These are phyloP conservation scores for Glycyrrhiza uralensis DNA, from an alignment of 306 rosid species.

Conservation along the genomic window DNA sequence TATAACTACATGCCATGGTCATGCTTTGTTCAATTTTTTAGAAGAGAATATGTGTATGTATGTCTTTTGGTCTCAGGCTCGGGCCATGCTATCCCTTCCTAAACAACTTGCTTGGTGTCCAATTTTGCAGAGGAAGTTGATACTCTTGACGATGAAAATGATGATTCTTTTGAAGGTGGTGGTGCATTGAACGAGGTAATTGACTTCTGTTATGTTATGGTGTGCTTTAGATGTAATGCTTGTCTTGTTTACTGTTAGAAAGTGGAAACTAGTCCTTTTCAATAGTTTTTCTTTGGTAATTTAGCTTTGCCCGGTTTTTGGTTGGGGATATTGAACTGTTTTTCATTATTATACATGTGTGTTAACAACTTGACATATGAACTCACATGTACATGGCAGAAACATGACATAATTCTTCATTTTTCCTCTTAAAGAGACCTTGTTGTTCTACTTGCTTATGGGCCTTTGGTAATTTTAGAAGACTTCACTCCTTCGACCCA, in stretches of 20 bases:
- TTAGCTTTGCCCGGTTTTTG: background rate
- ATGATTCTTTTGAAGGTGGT: slow-evolving; percentile 24
- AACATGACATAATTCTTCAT: background rate
- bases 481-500: background rate
- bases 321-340: background rate
- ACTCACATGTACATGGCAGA: background rate
- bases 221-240: background rate
- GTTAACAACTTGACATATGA: background rate
- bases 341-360: background rate
- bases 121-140: slow-evolving; percentile 61
- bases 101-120: background rate
- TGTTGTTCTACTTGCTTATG: background rate
- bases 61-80: background rate
- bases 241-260: background rate
- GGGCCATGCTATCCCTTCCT: background rate
- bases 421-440: background rate
- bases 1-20: background rate
- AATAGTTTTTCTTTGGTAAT: background rate
- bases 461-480: no score
- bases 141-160: slow-evolving; percentile 36
- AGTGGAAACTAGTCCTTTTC: background rate
- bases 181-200: slow-evolving; percentile 51
- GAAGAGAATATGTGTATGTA: background rate
- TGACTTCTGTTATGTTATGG: slow-evolving; percentile 1
- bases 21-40: background rate